A percentile compares a stretch with the other conserved stretches of the same genome.
Conservation (phyloP, 2,329 filamentous ascomycete species). For the Geosmithia morbida region DNA sequence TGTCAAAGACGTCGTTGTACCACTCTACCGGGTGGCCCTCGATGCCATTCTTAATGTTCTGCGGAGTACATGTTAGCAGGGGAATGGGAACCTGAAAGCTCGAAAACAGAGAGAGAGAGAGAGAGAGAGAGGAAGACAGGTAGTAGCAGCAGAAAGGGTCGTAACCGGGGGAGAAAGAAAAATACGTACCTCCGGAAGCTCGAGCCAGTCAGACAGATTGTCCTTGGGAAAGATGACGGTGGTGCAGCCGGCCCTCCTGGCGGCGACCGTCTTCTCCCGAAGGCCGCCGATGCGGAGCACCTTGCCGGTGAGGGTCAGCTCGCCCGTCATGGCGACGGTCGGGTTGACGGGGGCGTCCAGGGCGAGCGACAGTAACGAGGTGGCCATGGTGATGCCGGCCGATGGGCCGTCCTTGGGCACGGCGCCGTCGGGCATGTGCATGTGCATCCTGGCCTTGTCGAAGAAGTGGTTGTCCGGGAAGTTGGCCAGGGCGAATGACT, state of each 20-base stretch:
- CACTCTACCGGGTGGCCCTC: constrained; percentile 82
- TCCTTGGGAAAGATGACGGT: constrained; percentile 91
- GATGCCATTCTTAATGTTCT: constrained; percentile 98
- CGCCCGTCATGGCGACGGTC: constrained; percentile 93
- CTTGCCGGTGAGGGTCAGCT: constrained; percentile 93
- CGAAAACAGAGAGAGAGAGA: too few species aligned
- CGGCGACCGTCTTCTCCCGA: constrained; percentile 93
- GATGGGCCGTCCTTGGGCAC: constrained; percentile 89
- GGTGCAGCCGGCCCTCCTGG: constrained; percentile 79
- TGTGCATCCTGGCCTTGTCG: constrained; percentile 84
- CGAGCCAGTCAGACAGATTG: constrained; percentile 93
- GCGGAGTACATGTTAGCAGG: constrained; percentile 5
- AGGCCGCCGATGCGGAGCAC: constrained; percentile 88
- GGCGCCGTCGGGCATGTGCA: constrained; percentile 93
- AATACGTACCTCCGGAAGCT: constrained; percentile 76
- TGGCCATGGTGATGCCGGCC: constrained; percentile 98
- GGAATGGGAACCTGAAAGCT: too few species aligned
- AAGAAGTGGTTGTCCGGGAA: constrained; percentile 93
- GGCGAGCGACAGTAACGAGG: constrained; percentile 72
- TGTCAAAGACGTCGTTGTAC: constrained; percentile 87
- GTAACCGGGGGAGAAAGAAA: not conserved
- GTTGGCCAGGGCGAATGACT: constrained; percentile 69
- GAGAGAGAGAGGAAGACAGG: not conserved
- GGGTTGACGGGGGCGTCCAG: constrained; percentile 66
- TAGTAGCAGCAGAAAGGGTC: not conserved